A percentile compares a stretch with the other conserved stretches of the same genome.
phyloP scores from a whole-genome alignment of 2,329 filamentous ascomycete genomes.

The Neopestalotiopsis sp. region DNA sequence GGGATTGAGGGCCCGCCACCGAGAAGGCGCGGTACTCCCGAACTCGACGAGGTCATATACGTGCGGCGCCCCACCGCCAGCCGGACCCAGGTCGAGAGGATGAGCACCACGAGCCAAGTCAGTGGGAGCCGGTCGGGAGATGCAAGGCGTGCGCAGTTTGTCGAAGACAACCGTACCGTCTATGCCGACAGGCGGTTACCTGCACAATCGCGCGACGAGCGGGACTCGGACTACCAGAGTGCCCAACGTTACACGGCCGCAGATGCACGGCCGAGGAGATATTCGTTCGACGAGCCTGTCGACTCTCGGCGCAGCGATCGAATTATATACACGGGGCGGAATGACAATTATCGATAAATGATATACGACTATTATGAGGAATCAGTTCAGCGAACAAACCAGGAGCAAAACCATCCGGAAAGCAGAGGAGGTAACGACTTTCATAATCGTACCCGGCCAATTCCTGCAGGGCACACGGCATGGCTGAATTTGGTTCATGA shows the following conservation, averaged over 20 bases:
- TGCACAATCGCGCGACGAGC: neutral
- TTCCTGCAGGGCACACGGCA: no score
- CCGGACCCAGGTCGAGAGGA: neutral
- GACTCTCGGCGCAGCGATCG: neutral
- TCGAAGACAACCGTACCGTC: constrained; percentile 11
- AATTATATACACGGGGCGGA: neutral
- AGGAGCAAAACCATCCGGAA: no score
- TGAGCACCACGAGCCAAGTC: neutral
- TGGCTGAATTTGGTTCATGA: no score
- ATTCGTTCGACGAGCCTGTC: neutral
- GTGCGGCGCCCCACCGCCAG: constrained; percentile 2
- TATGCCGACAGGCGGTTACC: neutral
- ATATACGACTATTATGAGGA: neutral
- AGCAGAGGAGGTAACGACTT: neutral
- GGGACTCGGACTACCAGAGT: neutral
- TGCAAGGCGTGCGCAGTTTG: constrained; percentile 11
- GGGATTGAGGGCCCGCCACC: constrained; percentile 5
- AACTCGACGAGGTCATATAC: constrained; percentile 7
- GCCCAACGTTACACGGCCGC: neutral
- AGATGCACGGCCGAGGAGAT: neutral
- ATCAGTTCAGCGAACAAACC: neutral
- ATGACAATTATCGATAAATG: constrained; percentile 3
- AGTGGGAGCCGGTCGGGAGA: constrained; percentile 8
- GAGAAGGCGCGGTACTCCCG: neutral
- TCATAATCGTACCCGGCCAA: neutral